Evolutionary conservation across 2,329 filamentous ascomycete species (phyloP).

Genomic region (Arthrobotrys musiformis): DNA sequence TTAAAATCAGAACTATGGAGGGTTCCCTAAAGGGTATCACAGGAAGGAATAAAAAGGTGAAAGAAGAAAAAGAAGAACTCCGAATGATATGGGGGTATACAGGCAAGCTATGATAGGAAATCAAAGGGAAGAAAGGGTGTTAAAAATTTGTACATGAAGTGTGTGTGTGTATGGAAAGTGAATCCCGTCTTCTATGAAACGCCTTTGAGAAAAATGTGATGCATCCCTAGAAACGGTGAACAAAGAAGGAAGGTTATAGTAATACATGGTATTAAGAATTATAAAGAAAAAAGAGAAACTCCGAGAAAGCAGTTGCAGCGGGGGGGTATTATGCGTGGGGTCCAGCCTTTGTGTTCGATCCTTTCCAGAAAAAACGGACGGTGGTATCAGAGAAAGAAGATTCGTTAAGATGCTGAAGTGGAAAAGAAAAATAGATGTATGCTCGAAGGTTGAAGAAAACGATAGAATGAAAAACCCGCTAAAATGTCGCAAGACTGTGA

Average conservation of each 20-base stretch:
- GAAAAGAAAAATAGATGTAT: slow-evolving; percentile 29
- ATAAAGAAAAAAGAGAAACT: slow-evolving; percentile 30
- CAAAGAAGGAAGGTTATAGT: slow-evolving; percentile 31
- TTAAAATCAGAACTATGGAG: slow-evolving; percentile 26
- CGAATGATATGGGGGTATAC: slow-evolving; percentile 55
- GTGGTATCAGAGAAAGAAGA: slow-evolving; percentile 53
- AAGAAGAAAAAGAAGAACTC: slow-evolving; percentile 28
- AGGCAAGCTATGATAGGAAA: slow-evolving; percentile 46
- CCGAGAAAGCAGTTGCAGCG: slow-evolving; percentile 26
- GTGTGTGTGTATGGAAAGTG: slow-evolving; percentile 1
- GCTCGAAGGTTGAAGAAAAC: slow-evolving; percentile 32
- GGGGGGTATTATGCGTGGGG: slow-evolving; percentile 56
- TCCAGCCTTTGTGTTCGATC: slow-evolving; percentile 48
- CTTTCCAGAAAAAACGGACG: slow-evolving; percentile 35
- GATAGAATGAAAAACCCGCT: slow-evolving; percentile 51
- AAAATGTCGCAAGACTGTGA: slow-evolving; percentile 52
- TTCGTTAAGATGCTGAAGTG: slow-evolving; percentile 39
- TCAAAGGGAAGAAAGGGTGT: slow-evolving; percentile 12
- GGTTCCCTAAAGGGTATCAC: slow-evolving; percentile 54
- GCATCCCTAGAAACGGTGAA: slow-evolving; percentile 45
- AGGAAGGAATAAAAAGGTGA: slow-evolving; percentile 30
- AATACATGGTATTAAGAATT: slow-evolving; percentile 47
- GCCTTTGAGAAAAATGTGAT: slow-evolving; percentile 32
- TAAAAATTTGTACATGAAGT: slow-evolving; percentile 46
- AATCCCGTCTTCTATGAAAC: slow-evolving; percentile 50